A percentile compares a stretch with the other conserved stretches of the same genome.
Conservation (phyloP, 805 yeast species). For the Yamadazyma tumulicola region DNA sequence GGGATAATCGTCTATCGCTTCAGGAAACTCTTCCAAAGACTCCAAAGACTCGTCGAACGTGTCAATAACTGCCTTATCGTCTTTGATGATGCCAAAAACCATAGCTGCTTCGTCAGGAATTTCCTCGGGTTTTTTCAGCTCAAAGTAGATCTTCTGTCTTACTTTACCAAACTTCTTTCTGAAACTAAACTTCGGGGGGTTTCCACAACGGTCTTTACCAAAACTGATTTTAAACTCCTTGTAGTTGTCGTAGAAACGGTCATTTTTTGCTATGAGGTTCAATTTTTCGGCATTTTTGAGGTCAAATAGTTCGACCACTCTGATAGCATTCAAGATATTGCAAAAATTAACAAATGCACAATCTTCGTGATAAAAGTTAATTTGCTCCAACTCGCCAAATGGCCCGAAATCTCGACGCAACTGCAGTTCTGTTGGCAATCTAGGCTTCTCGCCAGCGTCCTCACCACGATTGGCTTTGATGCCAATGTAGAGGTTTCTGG, state of each 20-base stretch:
- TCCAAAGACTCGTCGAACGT: slow-evolving; percentile 6
- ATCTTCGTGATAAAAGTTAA: slow-evolving; percentile 64
- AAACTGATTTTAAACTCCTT: slow-evolving; percentile 54
- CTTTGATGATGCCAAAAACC: slow-evolving; percentile 40
- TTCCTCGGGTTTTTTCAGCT: slow-evolving; percentile 17
- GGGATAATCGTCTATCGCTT: not conserved
- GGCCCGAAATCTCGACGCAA: slow-evolving; percentile 56
- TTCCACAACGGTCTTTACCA: slow-evolving; percentile 82
- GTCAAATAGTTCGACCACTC: slow-evolving; percentile 57
- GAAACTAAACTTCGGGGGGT: slow-evolving; percentile 54
- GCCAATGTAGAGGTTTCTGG: slow-evolving; percentile 75
- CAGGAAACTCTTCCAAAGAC: slow-evolving; percentile 1
- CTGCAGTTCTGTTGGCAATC: slow-evolving; percentile 40
- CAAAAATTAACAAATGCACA: slow-evolving; percentile 76
- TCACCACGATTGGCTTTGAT: slow-evolving; percentile 20
- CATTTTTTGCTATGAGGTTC: slow-evolving; percentile 32
- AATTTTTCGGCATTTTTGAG: slow-evolving; percentile 24
- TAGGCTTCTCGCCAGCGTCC: slow-evolving; percentile 13
- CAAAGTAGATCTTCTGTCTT: slow-evolving; percentile 26
- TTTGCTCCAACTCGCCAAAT: slow-evolving; percentile 75
- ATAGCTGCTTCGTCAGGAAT: slow-evolving; percentile 40
- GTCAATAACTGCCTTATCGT: not conserved
- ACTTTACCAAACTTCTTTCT: slow-evolving; percentile 35
- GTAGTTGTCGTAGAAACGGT: slow-evolving; percentile 41
- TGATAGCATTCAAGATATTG: slow-evolving; percentile 61